Evolutionary conservation across 2,329 filamentous ascomycete genomes (phyloP), one percentile per base, ranked within the genome.

Genomic region (Cladobotryum protrusum): DNA sequence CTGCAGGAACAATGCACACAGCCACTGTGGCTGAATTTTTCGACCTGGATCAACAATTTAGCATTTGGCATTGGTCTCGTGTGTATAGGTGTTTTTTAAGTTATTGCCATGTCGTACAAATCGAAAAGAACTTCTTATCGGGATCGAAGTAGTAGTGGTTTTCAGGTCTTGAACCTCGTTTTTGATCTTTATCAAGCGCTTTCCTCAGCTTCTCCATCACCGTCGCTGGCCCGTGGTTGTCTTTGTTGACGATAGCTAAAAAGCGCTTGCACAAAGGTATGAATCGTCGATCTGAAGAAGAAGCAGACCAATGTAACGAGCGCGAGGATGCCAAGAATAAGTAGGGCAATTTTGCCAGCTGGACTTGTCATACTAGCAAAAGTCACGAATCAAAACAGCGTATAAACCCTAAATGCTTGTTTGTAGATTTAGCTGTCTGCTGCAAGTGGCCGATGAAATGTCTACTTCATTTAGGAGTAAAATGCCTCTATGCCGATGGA

Each of bases 251-350:
- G 47, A 46, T 46, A 43, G 3, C 20, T 43, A 45, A 61, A 53
- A 33, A 67, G 56, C 13, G 57, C 59, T 12, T 57, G 47, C 20
- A 63, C 60, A 51, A 69, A 70, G 19, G 47, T 52, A 39, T 60
- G 55, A 43, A 72, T 52, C 36, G 59, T 52, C 36, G 49, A 54
- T 29, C 63, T 63, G 52, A 62, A 55, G 39, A 61, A 61, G 57
- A 60, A 70, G 42, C 51, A 54, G 24, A 71, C 29, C 15, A 60
- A 20, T 15, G 52, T 60, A 39, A 67, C 50, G 29, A 68, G 47
- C 6, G 56, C 39, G 44, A 67, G 55, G 24, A 72, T 32, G 18
- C 36, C 35, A 34, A 52, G 19, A 40, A 48, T 45, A 24, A 52
- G 45, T 12, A 52, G 24, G 17, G 47, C 50, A n/a, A 52, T 18